Evolutionary conservation across 805 yeast genomes (phyloP), one percentile per base, ranked within the genome.

Genomic region (Ogataea populi-albae): DNA sequence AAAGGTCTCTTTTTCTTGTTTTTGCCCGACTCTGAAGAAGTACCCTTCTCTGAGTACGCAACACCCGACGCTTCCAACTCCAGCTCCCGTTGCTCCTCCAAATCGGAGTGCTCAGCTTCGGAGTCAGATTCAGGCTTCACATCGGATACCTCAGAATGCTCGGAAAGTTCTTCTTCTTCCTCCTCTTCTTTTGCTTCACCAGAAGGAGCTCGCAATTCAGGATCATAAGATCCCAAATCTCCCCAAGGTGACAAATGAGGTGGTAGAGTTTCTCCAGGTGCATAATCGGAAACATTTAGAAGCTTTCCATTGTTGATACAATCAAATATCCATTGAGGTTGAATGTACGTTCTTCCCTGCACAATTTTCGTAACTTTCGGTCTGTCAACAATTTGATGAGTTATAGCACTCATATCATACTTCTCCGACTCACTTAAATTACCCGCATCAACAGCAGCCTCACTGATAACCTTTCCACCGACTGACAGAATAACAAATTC

Each of bases 201-300:
- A 10, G 59, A 52, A 21, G 62, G 62, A 21, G 76, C 82, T n/a
- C n/a, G n/a, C n/a, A n/a, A n/a, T 38, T 72, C 79, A 52, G 98
- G 98, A 62, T 91, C 79, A 65, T 93, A 93, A 36, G 81, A 82
- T 51, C 83, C 87, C 31, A 89, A 75, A 66, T 93, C 98, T 50
- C 98, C 98, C 98, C 98, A 93, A 69, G 98, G 98, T 34, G 96
- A 86, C 54, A 93, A 70, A 64, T 93, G 98, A 23, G 98, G 97
- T 29, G 98, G 98, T 46, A 93, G 71, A 4, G 86, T 68, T 65
- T 91, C 97, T 38, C 98, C 98, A 4, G 96, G 96, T 28, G 94
- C 84, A 57, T 93, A 93, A 37, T 71, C 72, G 37, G 81, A 79
- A 16, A 86, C 96, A 14, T 93, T 77, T 41, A 84, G 69, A 42